Evolutionary conservation across 257 asterid genomes (phyloP).

Genomic region (Misopates orontium): DNA sequence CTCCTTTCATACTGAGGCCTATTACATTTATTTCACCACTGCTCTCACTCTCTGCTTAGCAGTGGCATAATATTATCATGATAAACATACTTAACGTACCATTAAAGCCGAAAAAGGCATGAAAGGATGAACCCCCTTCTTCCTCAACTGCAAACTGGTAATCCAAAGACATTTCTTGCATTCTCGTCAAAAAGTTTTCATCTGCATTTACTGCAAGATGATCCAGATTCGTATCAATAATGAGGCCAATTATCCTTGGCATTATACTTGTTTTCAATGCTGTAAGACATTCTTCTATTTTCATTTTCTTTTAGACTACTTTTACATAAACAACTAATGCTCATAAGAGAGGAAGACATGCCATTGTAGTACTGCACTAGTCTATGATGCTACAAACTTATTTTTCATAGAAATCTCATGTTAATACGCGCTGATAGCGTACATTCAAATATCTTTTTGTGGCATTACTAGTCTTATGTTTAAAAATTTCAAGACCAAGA

Average conservation of each 20-base stretch:
- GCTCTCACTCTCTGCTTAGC: not conserved
- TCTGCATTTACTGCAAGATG: conserved; percentile 54
- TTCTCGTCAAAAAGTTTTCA: conserved; percentile 68
- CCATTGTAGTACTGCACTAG: too few species aligned
- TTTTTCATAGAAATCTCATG: too few species aligned
- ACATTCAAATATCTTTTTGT: too few species aligned
- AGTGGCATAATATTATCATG: too few species aligned
- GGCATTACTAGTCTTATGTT: not conserved
- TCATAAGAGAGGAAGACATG: too few species aligned
- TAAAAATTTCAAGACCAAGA: not conserved
- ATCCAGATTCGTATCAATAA: not conserved
- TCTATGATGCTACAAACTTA: too few species aligned
- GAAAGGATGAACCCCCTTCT: conserved; percentile 66
- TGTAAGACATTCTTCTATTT: too few species aligned
- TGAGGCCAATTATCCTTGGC: too few species aligned
- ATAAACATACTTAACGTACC: conserved; percentile 29
- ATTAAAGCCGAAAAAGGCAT: conserved; percentile 66
- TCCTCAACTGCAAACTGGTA: conserved; percentile 72
- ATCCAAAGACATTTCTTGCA: conserved; percentile 70
- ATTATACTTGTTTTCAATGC: too few species aligned
- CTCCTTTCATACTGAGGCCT: not conserved
- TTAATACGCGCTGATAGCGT: too few species aligned
- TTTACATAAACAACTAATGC: too few species aligned
- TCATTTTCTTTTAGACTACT: too few species aligned
- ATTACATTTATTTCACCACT: not conserved